Conservation (phyloP, 345 rosid genomes). For the Pistacia atlantica region DNA sequence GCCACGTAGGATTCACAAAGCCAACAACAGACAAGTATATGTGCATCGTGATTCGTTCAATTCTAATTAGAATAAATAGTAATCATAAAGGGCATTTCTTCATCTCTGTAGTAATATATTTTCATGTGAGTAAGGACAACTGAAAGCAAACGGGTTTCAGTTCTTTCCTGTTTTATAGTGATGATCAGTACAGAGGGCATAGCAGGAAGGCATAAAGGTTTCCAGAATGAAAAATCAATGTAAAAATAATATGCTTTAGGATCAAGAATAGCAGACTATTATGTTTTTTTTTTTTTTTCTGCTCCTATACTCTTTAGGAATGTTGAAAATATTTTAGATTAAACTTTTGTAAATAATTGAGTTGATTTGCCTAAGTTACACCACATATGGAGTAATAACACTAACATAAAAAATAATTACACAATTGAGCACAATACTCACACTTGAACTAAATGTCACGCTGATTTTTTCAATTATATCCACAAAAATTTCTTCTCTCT, state of each 20-base stretch:
- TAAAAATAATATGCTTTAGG: neutral
- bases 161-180: neutral
- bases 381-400: neutral
- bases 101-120: neutral
- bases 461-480: slow-evolving; percentile 98
- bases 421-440: slow-evolving; percentile 40
- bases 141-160: neutral
- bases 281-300: neutral
- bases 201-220: neutral
- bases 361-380: neutral
- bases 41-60: neutral
- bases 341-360: neutral
- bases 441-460: slow-evolving; percentile 98
- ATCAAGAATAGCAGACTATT: neutral
- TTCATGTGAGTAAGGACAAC: neutral
- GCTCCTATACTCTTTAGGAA: neutral
- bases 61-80: neutral
- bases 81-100: neutral
- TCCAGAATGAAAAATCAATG: neutral
- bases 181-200: neutral
- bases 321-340: neutral
- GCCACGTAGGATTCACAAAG: neutral
- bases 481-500: slow-evolving; percentile 97
- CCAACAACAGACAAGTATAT: neutral
- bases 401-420: neutral